Evolutionary conservation across 2,329 filamentous ascomycete genomes (phyloP).

Genomic region (Pseudogymnoascus sp.): DNA sequence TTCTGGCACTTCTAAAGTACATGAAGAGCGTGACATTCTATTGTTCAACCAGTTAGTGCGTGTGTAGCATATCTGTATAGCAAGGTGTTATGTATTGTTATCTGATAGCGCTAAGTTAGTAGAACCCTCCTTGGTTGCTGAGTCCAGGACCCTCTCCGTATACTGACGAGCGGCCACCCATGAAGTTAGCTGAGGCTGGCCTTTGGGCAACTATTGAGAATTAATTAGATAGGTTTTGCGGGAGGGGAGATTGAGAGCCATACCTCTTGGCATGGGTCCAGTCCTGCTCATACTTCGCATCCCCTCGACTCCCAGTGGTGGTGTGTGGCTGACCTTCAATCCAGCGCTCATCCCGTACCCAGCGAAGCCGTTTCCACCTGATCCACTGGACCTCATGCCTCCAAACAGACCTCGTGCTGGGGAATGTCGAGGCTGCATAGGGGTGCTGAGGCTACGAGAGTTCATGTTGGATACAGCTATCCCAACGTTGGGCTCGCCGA

Average conservation of each 20-base stretch:
- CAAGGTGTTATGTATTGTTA: neutral
- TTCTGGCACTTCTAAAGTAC: neutral
- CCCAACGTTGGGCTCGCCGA: slow-evolving; percentile 10
- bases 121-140: neutral
- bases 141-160: neutral
- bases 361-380: slow-evolving; percentile 20
- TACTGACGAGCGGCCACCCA: neutral
- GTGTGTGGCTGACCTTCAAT: slow-evolving; percentile 29
- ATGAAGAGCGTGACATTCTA: neutral
- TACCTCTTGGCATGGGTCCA: slow-evolving; percentile 1
- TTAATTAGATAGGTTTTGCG: neutral
- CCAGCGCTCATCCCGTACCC: slow-evolving; percentile 32
- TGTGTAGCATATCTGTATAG: slow-evolving; percentile 2
- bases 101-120: neutral
- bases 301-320: neutral
- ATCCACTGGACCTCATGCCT: slow-evolving; percentile 18
- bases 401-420: slow-evolving; percentile 16
- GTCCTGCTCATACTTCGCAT: neutral
- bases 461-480: slow-evolving; percentile 17
- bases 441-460: slow-evolving; percentile 17
- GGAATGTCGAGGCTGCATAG: slow-evolving; percentile 14
- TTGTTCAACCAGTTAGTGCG: neutral
- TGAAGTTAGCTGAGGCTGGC: neutral
- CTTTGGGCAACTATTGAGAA: slow-evolving; percentile 5
- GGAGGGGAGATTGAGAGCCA: neutral